A percentile compares a stretch with the other conserved stretches of the same genome.
Evolutionary conservation across 2,329 filamentous ascomycete species (phyloP).

Genomic region (Cyclaneusma minus): DNA sequence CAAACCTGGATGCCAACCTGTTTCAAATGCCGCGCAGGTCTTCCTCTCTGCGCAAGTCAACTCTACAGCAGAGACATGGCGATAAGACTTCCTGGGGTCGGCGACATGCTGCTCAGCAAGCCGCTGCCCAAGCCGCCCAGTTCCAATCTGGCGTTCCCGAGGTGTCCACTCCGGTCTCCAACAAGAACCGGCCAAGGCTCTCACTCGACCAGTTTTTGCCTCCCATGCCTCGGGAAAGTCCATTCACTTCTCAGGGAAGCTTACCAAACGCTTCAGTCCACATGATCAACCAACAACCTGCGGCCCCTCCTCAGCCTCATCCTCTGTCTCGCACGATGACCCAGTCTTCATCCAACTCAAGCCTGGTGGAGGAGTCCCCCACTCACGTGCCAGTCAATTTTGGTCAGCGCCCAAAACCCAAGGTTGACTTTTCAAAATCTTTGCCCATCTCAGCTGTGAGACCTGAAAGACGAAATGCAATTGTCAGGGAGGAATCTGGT

Average conservation of each 20-base stretch:
- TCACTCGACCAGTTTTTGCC: constrained; percentile 68
- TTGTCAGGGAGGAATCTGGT: constrained; percentile 32
- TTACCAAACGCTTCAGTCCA: constrained; percentile 38
- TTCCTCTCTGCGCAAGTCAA: constrained; percentile 71
- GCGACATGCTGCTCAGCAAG: constrained; percentile 31
- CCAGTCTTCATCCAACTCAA: constrained; percentile 73
- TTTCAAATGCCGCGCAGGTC: constrained; percentile 46
- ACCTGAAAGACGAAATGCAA: constrained; percentile 22
- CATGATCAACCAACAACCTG: constrained; percentile 23
- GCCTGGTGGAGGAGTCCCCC: constrained; percentile 56
- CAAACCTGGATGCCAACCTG: constrained; percentile 21
- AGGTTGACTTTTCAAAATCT: constrained; percentile 55
- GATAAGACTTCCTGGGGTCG: constrained; percentile 50
- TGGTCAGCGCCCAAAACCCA: constrained; percentile 33
- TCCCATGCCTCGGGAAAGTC: constrained; percentile 45
- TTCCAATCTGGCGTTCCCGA: constrained; percentile 22
- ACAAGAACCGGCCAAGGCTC: constrained; percentile 51
- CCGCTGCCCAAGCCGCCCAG: too few relatives aligned
- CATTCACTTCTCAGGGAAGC: constrained; percentile 40
- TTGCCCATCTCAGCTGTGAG: constrained; percentile 51
- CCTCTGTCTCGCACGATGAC: constrained; percentile 78
- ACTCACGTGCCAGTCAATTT: constrained; percentile 43
- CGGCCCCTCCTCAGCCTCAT: constrained; percentile 53
- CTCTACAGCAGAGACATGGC: constrained; percentile 67
- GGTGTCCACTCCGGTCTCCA: constrained; percentile 36